Evolutionary conservation across 306 rosid genomes (phyloP), one percentile per base, ranked within the genome.

Genomic region (Castanospermum australe): DNA sequence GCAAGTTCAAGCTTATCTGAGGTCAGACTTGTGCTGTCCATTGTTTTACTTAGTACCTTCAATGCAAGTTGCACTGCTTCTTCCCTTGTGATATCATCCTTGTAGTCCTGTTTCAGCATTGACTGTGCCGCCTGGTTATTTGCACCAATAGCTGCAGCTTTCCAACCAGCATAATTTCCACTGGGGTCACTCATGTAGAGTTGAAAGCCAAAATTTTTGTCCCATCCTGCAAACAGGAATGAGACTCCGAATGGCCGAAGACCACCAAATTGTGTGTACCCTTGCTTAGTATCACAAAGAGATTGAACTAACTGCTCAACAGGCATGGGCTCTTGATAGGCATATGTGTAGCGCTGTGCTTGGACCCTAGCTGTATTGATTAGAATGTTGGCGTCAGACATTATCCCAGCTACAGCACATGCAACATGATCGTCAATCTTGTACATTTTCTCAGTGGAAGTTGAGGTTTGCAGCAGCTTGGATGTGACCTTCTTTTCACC

Each of bases 171-270:
- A 71, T 86, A 86, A 13, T 83, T 86, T 79, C 89, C 87, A 79
- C 89, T 86, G n/a, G 87, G 89, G 68, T 86, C 89, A 25, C 85
- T 86, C 89, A 83, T 86, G 87, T 83, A 86, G 25, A 86, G 89
- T 54, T 86, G 87, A 72, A 86, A 86, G 69, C 89, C 87, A 5
- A 57, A 86, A 18, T 83, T 86, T 28, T 86, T 83, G 85, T 86
- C 89, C 89, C 89, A 86, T 54, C 87, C 87, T 8, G 89, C 89
- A 66, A 86, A 86, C 33, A 86, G 35, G 75, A 86, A 86, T 21
- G 89, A 86, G 75, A 83, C 87, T 8, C 87, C 89, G 2, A 86
- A 86, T 2, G 89, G 89, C 17, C 87, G 63, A 22, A 86, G 89
- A 35, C 87, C 89, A 1, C 89, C 89, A 35, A 86, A 86, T 76